Evolutionary conservation across 2,329 filamentous ascomycete genomes (phyloP), one percentile per base, ranked within the genome.

Genomic region (Xylaria polymorpha): DNA sequence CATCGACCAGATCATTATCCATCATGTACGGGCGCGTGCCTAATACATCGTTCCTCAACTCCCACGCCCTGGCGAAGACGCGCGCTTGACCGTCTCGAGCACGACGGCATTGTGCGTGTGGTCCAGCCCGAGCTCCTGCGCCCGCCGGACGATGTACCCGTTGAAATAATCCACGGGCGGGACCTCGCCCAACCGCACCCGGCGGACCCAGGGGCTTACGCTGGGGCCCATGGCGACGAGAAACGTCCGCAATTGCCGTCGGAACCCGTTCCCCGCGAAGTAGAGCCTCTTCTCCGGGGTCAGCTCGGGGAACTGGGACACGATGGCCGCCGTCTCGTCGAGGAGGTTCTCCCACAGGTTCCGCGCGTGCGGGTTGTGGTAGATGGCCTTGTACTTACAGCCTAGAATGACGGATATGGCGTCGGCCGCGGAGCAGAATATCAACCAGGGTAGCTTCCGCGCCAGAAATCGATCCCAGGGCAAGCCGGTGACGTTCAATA

Each of bases 111-210:
- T 96, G 70, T 91, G 84, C 12, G 89, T 87, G 75, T 90, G 90
- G 60, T 87, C 83, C n/a, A 97, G 83, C 1, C 93, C 92, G 69
- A 94, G 75, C 77, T 92, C 87, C 74, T 88, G 85, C 0, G 92
- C 96, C 48, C 91, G 87, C 60, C 84, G 85, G 39, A 97, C 85
- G 68, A 99, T 91, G 81, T 95, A 99, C 0, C 94, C 95, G 78
- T 97, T 98, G 73, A 95, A 87, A 76, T 91, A 97, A 55, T 94
- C 88, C 48, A 98, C 87, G 75, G 97, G 94, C 0, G 93, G 94
- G 67, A 84, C 81, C 69, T 82, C 81, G 1, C 92, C 91, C 0
- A 81, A 79, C 12, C 87, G 81, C 14, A 94, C 83, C 74, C 91
- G 88, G 62, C 86, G 85, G 6, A 92, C 82, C 89, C 97, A 94